phyloP scores from a whole-genome alignment of 257 asterid genomes.

The Solanum sitiens region DNA sequence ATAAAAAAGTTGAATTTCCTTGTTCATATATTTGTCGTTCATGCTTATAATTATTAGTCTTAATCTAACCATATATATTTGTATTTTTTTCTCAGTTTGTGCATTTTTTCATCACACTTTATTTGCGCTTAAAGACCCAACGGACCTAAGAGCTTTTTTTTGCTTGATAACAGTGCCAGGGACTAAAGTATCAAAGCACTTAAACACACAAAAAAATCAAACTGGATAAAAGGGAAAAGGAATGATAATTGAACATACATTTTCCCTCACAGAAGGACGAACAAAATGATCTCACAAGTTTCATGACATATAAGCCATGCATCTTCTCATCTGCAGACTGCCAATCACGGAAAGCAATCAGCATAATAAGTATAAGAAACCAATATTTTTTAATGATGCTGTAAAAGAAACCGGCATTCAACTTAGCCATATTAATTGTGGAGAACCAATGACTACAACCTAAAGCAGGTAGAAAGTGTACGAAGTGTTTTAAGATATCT shows the following conservation, averaged over 20 bases:
- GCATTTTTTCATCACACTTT: background rate
- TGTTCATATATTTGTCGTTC: background rate
- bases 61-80: background rate
- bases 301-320: slow-evolving; percentile 74
- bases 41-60: background rate
- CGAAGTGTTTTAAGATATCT: background rate
- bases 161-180: background rate
- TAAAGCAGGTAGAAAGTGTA: background rate
- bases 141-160: background rate
- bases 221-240: slow-evolving; percentile 1
- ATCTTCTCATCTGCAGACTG: slow-evolving; percentile 80
- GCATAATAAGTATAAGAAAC: background rate
- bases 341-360: slow-evolving; percentile 9
- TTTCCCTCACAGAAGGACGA: slow-evolving; percentile 43
- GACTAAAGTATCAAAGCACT: background rate
- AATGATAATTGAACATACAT: slow-evolving; percentile 19
- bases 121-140: background rate
- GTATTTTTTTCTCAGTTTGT: background rate
- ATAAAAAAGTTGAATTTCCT: background rate
- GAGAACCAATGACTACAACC: background rate
- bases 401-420: background rate
- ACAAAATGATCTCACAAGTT: slow-evolving; percentile 90
- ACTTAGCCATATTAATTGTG: background rate
- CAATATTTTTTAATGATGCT: background rate
- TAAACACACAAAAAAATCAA: background rate